phyloP scores from a whole-genome alignment of 2,329 filamentous ascomycete species.

The Thielaviopsis musarum region DNA sequence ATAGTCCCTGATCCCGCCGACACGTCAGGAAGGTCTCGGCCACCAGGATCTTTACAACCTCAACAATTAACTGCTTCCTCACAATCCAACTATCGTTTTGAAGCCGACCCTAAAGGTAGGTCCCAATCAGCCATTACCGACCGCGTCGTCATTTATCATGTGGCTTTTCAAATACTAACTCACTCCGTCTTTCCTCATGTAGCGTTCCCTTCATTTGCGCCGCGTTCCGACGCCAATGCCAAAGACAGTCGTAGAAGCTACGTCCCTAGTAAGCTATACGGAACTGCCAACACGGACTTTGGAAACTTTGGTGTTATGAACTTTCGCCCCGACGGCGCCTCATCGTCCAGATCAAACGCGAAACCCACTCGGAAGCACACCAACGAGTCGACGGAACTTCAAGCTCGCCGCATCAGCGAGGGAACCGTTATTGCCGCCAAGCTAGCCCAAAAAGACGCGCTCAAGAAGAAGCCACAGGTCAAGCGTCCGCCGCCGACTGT shows the following conservation, averaged over 20 bases:
- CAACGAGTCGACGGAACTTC: slow-evolving; percentile 28
- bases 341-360: slow-evolving; percentile 20
- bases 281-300: slow-evolving; percentile 36
- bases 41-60: neutral
- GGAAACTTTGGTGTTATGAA: slow-evolving; percentile 49
- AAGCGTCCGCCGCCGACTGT: slow-evolving; percentile 1
- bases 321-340: slow-evolving; percentile 21
- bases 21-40: slow-evolving; percentile 7
- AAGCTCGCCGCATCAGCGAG: slow-evolving; percentile 45
- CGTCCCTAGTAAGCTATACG: slow-evolving; percentile 45
- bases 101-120: slow-evolving; percentile 8
- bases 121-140: neutral
- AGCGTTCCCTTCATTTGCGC: slow-evolving; percentile 7
- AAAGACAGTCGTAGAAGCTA: slow-evolving; percentile 27
- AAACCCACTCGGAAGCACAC: slow-evolving; percentile 13
- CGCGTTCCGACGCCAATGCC: slow-evolving; percentile 2
- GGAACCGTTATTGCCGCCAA: slow-evolving; percentile 41
- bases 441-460: slow-evolving; percentile 35
- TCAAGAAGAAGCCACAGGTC: slow-evolving; percentile 18
- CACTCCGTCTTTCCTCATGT: neutral
- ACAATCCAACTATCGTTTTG: slow-evolving; percentile 4
- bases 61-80: slow-evolving; percentile 3
- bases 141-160: neutral
- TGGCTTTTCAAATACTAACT: neutral
- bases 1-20: slow-evolving; percentile 8